phyloP scores from a whole-genome alignment of 2,329 filamentous ascomycete species.

The Aspergillus nomiae region DNA sequence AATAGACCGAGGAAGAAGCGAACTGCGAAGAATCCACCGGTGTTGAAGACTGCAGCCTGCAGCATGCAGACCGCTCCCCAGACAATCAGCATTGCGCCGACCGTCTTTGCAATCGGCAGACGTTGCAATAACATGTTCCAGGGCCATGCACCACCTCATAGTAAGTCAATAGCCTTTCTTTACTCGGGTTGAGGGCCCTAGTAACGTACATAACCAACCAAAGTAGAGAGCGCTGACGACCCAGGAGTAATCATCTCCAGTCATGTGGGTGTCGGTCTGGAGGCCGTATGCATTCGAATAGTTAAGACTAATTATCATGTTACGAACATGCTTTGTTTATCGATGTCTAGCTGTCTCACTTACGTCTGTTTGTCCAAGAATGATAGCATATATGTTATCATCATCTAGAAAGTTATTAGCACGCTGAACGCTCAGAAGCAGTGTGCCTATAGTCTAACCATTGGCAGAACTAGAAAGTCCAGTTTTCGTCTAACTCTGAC shows the following conservation, averaged over 20 bases:
- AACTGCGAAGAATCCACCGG: constrained; percentile 43
- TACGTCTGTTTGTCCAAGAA: neutral
- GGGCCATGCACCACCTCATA: neutral
- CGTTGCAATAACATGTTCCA: constrained; percentile 33
- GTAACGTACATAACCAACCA: constrained; percentile 40
- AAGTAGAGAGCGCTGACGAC: constrained; percentile 41
- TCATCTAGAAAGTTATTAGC: neutral
- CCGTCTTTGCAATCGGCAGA: constrained; percentile 38
- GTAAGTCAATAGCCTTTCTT: neutral
- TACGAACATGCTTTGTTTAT: neutral
- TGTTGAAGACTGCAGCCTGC: constrained; percentile 32
- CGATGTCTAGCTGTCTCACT: neutral
- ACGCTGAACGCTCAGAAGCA: neutral
- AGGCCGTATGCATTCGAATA: constrained; percentile 38
- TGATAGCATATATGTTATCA: neutral
- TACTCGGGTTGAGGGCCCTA: constrained; percentile 31
- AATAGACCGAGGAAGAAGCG: constrained; percentile 47
- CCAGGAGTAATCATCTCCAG: constrained; percentile 41
- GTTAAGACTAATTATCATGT: neutral
- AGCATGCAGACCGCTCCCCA: constrained; percentile 39
- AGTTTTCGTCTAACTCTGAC: neutral
- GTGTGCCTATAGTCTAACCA: neutral
- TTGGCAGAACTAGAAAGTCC: neutral
- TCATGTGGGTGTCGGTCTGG: constrained; percentile 39
- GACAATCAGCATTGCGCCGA: constrained; percentile 36